Base-by-base conservation (phyloP, 2,329 filamentous ascomycete genomes). In the Calonectria pseudoreteaudii region DNA sequence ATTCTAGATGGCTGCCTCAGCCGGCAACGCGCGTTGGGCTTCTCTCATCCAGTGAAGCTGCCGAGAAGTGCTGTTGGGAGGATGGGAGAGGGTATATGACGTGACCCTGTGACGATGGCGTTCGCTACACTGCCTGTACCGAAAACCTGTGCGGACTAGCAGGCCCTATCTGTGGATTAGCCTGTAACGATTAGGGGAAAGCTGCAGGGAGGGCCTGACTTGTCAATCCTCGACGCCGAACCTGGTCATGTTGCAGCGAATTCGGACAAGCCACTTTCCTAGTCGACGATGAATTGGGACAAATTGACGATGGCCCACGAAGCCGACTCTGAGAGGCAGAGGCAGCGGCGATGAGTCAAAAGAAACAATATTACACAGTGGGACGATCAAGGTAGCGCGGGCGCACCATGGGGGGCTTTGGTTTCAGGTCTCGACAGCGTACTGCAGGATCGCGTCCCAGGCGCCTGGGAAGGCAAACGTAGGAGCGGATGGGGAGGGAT, bases 221-320 rank as follows among this genome's bases (percentile, higher is more conserved):
- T 50, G 58, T 68, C 66, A 60, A 65, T 64, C 58, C 56, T 68
- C 58, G 58, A 72, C 56, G n/a, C 58, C 28, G 47, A 72, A 38
- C 36, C 47, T 68, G 66, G 70, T 28, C 47, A 60, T 23, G 31
- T 38, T 30, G 34, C 23, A 49, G 58, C 38, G 56, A 62, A 36
- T 68, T 65, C 56, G 70, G 66, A 31, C 28, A 52, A 72, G 47
- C 34, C 20, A 47, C 66, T 66, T 26, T 7, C 38, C 53, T 60
- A 38, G 31, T 60, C 53, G 7, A 36, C 5, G 34, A 60, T 26
- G 18, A n/a, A 36, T 30, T 53, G 53, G 31, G 34, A 60, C 31
- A 14, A 36, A 36, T 23, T 60, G 3, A 38, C 53, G 66, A 58
- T 30, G 34, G 53, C 38, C 41, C 49, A 26, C 18, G 49, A 47